A percentile compares a stretch with the other conserved stretches of the same genome.
These are phyloP conservation scores for Ammopiptanthus mongolicus DNA, from an alignment of 306 rosid species.

Conservation along the genomic window DNA sequence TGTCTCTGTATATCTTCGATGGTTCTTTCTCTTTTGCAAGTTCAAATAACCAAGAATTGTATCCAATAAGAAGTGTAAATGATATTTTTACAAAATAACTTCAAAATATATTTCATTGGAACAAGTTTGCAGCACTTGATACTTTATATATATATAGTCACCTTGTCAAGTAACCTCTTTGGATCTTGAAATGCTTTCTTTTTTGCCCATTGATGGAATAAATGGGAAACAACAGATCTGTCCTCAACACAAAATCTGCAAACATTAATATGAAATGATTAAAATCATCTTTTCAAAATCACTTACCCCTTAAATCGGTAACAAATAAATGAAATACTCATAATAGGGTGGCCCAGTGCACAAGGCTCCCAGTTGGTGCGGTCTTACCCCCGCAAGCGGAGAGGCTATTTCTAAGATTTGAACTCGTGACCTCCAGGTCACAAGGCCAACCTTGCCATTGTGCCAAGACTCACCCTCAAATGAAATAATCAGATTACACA, in stretches of 20 bases:
- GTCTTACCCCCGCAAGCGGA: no score
- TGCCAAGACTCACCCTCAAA: no score
- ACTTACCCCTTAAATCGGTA: conserved; percentile 12
- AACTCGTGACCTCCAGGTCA: no score
- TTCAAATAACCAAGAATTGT: background rate
- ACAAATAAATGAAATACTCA: background rate
- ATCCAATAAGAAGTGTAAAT: background rate
- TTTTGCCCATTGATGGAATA: conserved; percentile 94
- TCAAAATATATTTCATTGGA: background rate
- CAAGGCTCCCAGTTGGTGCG: no score
- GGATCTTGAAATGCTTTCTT: conserved; percentile 95
- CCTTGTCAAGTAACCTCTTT: conserved; percentile 91
- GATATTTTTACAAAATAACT: background rate
- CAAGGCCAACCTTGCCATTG: no score
- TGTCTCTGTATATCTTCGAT: background rate
- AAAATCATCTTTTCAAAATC: conserved; percentile 4
- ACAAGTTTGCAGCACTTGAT: background rate
- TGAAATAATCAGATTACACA: no score
- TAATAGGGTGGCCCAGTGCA: no score
- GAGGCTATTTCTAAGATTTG: no score
- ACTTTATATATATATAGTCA: conserved; percentile 3
- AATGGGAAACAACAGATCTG: conserved; percentile 69
- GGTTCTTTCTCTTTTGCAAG: background rate
- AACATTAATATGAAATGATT: conserved; percentile 5
- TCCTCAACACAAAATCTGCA: conserved; percentile 71